Percentiles rank a stretch among this genome's conserved stretches.
phyloP scores from a whole-genome alignment of 1,284 basidiomycete species.

The Chalciporus sp. region DNA sequence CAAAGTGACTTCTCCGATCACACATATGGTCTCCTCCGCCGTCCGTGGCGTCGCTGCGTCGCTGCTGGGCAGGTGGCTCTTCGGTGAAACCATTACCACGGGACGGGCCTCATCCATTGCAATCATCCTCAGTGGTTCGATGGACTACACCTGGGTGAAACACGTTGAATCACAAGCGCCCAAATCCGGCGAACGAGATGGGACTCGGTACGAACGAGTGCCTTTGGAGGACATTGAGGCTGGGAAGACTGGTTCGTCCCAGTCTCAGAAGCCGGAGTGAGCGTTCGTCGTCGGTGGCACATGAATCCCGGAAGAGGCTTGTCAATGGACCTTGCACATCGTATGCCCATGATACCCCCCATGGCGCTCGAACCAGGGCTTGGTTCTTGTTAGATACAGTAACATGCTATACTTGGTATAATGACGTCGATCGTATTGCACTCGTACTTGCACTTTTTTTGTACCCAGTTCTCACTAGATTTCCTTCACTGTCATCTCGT shows the following conservation, averaged over 20 bases:
- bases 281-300: neutral
- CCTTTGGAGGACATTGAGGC: conserved; percentile 54
- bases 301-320: neutral
- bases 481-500: neutral
- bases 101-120: conserved; percentile 80
- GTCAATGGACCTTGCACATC: neutral
- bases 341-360: neutral
- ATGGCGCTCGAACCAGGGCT: neutral
- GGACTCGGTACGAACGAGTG: conserved; percentile 46
- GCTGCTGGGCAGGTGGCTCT: conserved; percentile 73
- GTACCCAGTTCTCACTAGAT: neutral
- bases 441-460: neutral
- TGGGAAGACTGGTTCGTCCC: conserved; percentile 34
- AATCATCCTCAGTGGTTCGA: conserved; percentile 77
- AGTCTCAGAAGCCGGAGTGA: conserved; percentile 37
- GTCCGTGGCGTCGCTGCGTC: conserved; percentile 83
- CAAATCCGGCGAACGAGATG: conserved; percentile 27
- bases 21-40: conserved; percentile 89
- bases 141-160: conserved; percentile 87
- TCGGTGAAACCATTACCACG: conserved; percentile 75
- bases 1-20: conserved; percentile 90
- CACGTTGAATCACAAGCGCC: conserved; percentile 59
- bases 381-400: neutral
- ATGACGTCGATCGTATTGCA: neutral
- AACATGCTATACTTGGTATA: neutral